These are phyloP conservation scores for Aspergillus mulundensis DNA, from an alignment of 495 filamentous ascomycete species.

Conservation along the genomic window DNA sequence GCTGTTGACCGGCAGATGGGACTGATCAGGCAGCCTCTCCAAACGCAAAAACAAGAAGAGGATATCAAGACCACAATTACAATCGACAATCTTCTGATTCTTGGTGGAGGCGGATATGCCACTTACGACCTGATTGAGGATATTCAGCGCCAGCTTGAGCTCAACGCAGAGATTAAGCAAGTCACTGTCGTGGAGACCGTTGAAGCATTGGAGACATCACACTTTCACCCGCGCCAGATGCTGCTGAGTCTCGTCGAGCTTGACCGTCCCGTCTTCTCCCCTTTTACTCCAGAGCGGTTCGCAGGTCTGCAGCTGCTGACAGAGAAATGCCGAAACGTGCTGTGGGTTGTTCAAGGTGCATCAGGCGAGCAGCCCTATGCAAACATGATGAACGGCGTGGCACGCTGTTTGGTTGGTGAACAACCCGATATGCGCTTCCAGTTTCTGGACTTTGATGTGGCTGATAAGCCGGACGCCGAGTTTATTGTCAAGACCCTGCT, in stretches of 20 bases:
- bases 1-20: conserved; percentile 35
- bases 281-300: not conserved
- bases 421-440: too few relatives aligned
- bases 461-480: too few relatives aligned
- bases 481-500: too few relatives aligned
- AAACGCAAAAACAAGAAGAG: too few relatives aligned
- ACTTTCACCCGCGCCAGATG: not conserved
- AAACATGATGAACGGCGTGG: too few relatives aligned
- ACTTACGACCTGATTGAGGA: too few relatives aligned
- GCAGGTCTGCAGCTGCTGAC: not conserved
- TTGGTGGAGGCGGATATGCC: too few relatives aligned
- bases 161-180: conserved; percentile 5
- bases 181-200: not conserved
- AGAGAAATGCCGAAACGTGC: conserved; percentile 14
- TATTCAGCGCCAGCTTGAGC: not conserved
- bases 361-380: too few relatives aligned
- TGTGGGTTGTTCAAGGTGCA: conserved; percentile 46
- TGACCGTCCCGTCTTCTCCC: not conserved
- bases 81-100: not conserved
- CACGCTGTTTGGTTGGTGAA: too few relatives aligned
- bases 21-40: conserved; percentile 21
- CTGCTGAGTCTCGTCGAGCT: not conserved
- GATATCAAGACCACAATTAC: not conserved
- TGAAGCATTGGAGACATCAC: not conserved
- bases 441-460: too few relatives aligned